Conservation (phyloP, 2,329 filamentous ascomycete species). For the Aspergillus aculeatinus region DNA sequence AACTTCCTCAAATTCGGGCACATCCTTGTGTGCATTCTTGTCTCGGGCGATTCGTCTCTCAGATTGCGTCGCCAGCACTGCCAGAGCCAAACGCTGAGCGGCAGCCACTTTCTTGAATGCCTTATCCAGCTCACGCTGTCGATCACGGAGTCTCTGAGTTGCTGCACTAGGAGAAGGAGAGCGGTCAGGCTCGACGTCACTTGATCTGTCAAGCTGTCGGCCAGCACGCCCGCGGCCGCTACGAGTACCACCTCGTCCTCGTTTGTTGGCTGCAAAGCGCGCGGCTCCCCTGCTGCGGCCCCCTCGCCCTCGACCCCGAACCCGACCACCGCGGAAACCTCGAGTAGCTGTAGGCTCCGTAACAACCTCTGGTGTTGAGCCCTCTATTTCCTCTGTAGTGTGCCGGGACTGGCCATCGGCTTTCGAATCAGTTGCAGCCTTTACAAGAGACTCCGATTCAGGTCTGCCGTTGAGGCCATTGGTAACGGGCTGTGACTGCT, state of each 20-base stretch:
- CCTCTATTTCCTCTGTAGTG: slow-evolving; percentile 26
- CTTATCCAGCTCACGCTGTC: slow-evolving; percentile 44
- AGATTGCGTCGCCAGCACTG: slow-evolving; percentile 40
- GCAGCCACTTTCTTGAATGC: slow-evolving; percentile 44
- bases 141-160: slow-evolving; percentile 40
- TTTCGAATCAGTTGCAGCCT: slow-evolving; percentile 15
- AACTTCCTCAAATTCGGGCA: slow-evolving; percentile 40
- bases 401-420: slow-evolving; percentile 19
- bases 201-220: slow-evolving; percentile 28
- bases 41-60: slow-evolving; percentile 41
- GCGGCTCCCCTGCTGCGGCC: slow-evolving; percentile 32
- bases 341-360: slow-evolving; percentile 23
- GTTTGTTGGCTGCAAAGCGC: slow-evolving; percentile 19
- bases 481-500: slow-evolving; percentile 24
- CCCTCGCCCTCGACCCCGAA: slow-evolving; percentile 35
- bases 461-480: slow-evolving; percentile 20
- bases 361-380: slow-evolving; percentile 20
- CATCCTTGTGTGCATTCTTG: slow-evolving; percentile 41
- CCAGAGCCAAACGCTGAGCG: slow-evolving; percentile 42
- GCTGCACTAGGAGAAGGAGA: slow-evolving; percentile 38
- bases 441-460: slow-evolving; percentile 21
- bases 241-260: slow-evolving; percentile 32
- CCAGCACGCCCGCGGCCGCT: slow-evolving; percentile 25
- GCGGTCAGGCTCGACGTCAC: slow-evolving; percentile 31
- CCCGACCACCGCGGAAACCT: slow-evolving; percentile 31